A percentile compares a stretch with the other conserved stretches of the same genome.
phyloP scores from a whole-genome alignment of 768 basidiomycete genomes.

The Suillus tomentosus region DNA sequence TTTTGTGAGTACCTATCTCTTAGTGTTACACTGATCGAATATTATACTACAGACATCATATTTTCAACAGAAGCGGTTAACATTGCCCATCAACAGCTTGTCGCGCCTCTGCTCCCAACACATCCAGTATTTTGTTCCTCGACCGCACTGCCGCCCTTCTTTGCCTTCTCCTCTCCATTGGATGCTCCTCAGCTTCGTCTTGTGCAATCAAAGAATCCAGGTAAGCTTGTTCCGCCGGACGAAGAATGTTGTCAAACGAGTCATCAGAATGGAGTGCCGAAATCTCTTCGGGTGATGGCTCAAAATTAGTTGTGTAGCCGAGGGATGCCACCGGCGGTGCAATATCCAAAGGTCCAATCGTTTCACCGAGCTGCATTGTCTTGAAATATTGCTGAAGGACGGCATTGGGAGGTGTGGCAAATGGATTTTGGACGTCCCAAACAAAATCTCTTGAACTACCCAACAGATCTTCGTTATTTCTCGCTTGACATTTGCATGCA shows the following conservation, averaged over 20 bases:
- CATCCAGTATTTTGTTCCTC: conserved; percentile 13
- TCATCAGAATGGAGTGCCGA: not conserved
- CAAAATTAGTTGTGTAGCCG: not conserved
- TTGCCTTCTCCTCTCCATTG: conserved; percentile 6
- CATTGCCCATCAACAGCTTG: conserved; percentile 9
- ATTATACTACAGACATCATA: not conserved
- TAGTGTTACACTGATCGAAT: not conserved
- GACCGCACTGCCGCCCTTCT: conserved; percentile 14
- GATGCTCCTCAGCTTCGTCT: conserved; percentile 10
- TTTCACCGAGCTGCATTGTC: conserved; percentile 4
- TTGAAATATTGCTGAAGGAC: conserved; percentile 4
- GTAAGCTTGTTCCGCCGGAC: conserved; percentile 7
- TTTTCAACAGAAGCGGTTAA: not conserved
- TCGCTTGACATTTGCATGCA: not conserved
- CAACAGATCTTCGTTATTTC: conserved; percentile 1
- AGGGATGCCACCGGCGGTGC: not conserved
- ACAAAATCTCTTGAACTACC: conserved; percentile 8
- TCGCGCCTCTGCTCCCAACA: conserved; percentile 15
- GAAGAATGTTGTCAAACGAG: not conserved
- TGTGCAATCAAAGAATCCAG: conserved; percentile 9
- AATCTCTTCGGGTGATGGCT: no score
- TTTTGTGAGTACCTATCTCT: no score
- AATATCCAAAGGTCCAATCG: conserved; percentile 11
- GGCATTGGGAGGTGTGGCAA: conserved; percentile 11
- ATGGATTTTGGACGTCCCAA: conserved; percentile 23